A percentile compares a stretch with the other conserved stretches of the same genome.
Evolutionary conservation across 202 grass and related monocot species (phyloP).

Genomic region (Eragrostis tef): DNA sequence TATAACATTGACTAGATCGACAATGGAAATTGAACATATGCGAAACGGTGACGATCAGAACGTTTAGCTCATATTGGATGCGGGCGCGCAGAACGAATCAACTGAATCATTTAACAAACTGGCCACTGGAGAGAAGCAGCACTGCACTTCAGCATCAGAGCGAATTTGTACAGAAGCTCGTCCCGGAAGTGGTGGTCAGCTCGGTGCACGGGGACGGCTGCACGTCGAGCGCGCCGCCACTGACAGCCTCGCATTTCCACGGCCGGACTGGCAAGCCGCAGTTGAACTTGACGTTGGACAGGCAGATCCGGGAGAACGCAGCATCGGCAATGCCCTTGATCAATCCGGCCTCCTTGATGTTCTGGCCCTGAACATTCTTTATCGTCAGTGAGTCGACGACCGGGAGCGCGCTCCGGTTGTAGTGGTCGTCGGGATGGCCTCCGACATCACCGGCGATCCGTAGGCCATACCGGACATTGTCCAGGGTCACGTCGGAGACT

Average conservation of each 20-base stretch:
- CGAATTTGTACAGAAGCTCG: slow-evolving; percentile 65
- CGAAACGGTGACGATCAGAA: too few relatives aligned
- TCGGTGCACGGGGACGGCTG: slow-evolving; percentile 74
- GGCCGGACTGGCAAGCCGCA: slow-evolving; percentile 21
- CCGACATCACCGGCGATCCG: slow-evolving; percentile 70
- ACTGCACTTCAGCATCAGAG: slow-evolving; percentile 44
- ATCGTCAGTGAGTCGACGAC: slow-evolving; percentile 62
- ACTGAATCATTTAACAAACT: not conserved
- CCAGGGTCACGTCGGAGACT: slow-evolving; percentile 69
- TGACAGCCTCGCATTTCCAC: slow-evolving; percentile 77
- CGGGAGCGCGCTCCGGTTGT: slow-evolving; percentile 65
- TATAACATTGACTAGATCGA: too few relatives aligned
- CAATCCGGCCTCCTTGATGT: slow-evolving; percentile 69
- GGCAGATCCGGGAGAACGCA: slow-evolving; percentile 74
- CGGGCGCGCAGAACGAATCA: not conserved
- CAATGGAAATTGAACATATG: too few relatives aligned
- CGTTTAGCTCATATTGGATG: not conserved
- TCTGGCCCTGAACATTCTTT: slow-evolving; percentile 77
- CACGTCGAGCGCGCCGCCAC: slow-evolving; percentile 68
- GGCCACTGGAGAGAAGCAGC: not conserved
- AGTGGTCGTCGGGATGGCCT: slow-evolving; percentile 67
- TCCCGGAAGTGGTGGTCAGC: slow-evolving; percentile 58
- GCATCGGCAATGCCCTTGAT: slow-evolving; percentile 75
- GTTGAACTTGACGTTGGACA: slow-evolving; percentile 69
- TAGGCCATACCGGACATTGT: slow-evolving; percentile 62